phyloP scores from a whole-genome alignment of 495 filamentous ascomycete species.

The Trichocladium antarcticum region DNA sequence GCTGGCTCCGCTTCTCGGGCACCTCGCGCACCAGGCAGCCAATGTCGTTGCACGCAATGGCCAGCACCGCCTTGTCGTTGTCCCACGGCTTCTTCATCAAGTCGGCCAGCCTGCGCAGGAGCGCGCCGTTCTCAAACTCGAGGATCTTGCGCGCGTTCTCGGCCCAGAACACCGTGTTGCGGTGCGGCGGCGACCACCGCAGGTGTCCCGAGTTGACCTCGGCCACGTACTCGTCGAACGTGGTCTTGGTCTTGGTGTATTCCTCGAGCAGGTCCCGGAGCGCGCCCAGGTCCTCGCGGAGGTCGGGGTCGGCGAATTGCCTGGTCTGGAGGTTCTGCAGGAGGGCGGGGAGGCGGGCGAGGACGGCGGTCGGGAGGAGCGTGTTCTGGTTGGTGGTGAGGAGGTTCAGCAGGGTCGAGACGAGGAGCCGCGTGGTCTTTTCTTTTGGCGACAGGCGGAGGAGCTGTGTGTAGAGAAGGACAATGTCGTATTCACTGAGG shows the following conservation, averaged over 20 bases:
- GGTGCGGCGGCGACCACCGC: conserved; percentile 91
- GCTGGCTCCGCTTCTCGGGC: conserved; percentile 66
- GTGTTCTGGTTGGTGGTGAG: conserved; percentile 61
- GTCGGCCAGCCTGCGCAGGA: conserved; percentile 74
- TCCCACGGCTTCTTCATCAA: conserved; percentile 82
- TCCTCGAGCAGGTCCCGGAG: conserved; percentile 76
- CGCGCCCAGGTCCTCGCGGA: conserved; percentile 70
- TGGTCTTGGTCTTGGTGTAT: conserved; percentile 93
- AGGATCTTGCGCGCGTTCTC: conserved; percentile 91
- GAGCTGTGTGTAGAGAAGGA: conserved; percentile 81
- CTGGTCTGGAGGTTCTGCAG: conserved; percentile 70
- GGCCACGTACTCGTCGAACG: conserved; percentile 88
- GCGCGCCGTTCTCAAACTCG: conserved; percentile 66
- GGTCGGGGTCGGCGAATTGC: conserved; percentile 79
- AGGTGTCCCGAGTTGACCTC: conserved; percentile 84
- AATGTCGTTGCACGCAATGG: conserved; percentile 92
- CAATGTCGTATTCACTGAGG: conserved; percentile 78
- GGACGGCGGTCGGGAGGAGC: conserved; percentile 69
- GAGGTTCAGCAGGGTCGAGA: conserved; percentile 83
- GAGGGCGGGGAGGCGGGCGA: conserved; percentile 70
- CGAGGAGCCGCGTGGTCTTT: conserved; percentile 85
- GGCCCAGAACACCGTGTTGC: conserved; percentile 80
- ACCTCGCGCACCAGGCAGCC: conserved; percentile 81
- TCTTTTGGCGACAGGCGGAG: conserved; percentile 90
- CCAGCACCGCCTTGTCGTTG: conserved; percentile 87